A percentile compares a stretch with the other conserved stretches of the same genome.
phyloP scores from a whole-genome alignment of 2,329 filamentous ascomycete genomes.

The Penicillium sp. region DNA sequence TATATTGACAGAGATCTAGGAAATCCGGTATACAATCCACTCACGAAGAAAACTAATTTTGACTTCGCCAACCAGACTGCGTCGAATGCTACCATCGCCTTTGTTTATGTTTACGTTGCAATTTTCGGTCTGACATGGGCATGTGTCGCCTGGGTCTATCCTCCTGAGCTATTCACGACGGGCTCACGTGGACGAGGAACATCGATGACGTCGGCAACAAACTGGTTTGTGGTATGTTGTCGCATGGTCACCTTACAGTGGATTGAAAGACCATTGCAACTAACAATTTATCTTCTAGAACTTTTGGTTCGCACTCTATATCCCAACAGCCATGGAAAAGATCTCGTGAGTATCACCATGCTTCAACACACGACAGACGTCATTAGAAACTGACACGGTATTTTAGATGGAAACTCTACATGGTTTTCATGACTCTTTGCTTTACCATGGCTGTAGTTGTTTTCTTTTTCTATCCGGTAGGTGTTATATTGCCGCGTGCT shows the following conservation, averaged over 20 bases:
- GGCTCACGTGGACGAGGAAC: slow-evolving; percentile 23
- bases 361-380: not conserved
- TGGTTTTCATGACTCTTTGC: slow-evolving; percentile 26
- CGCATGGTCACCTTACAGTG: no score
- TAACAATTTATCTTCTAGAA: slow-evolving; percentile 12
- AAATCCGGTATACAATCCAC: slow-evolving; percentile 17
- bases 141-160: slow-evolving; percentile 25
- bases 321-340: slow-evolving; percentile 26
- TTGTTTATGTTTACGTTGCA: slow-evolving; percentile 32
- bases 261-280: no score
- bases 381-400: not conserved
- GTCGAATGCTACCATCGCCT: slow-evolving; percentile 27
- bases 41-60: slow-evolving; percentile 27
- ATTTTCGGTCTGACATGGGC: slow-evolving; percentile 33
- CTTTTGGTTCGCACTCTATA: slow-evolving; percentile 29
- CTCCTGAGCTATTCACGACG: slow-evolving; percentile 23
- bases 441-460: slow-evolving; percentile 22
- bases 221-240: slow-evolving; percentile 28
- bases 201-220: slow-evolving; percentile 25
- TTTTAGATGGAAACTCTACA: slow-evolving; percentile 23
- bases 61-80: slow-evolving; percentile 12
- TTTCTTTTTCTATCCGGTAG: slow-evolving; percentile 24
- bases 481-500: not conserved
- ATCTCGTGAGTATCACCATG: slow-evolving; percentile 15
- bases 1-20: slow-evolving; percentile 8